These are phyloP conservation scores for Lagerstroemia speciosa DNA, from an alignment of 345 rosid species.

Conservation along the genomic window DNA sequence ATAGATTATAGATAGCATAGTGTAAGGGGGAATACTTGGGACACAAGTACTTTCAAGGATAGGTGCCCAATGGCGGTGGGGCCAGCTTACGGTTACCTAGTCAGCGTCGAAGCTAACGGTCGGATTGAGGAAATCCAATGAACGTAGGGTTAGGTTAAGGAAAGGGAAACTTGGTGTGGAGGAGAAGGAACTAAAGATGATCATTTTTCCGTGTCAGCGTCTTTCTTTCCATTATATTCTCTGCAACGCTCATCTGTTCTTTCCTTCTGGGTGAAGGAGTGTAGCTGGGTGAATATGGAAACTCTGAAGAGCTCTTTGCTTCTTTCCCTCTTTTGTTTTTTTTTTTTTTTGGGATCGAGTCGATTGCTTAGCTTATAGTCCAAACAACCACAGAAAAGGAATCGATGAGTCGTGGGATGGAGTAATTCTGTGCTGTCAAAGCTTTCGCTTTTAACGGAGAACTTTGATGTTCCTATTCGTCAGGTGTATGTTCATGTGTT, in stretches of 20 bases:
- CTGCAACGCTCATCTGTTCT: constrained; percentile 5
- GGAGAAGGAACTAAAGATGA: constrained; percentile 2
- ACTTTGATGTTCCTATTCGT: not conserved
- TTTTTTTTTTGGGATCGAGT: too few species aligned
- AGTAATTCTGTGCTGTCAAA: too few species aligned
- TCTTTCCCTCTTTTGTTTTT: too few species aligned
- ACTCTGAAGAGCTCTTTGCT: too few species aligned
- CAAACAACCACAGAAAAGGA: constrained; percentile 15
- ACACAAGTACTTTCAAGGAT: too few species aligned
- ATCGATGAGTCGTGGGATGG: not conserved
- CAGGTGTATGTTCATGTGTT: not conserved
- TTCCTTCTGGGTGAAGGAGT: constrained; percentile 40
- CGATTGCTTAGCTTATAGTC: constrained; percentile 54
- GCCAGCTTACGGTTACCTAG: constrained; percentile 22
- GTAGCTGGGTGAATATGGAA: constrained; percentile 4
- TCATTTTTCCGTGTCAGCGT: too few species aligned
- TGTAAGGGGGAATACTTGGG: too few species aligned
- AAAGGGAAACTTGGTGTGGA: constrained; percentile 29
- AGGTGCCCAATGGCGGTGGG: too few species aligned
- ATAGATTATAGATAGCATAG: too few species aligned
- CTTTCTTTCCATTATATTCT: too few species aligned
- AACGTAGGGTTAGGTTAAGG: constrained; percentile 35
- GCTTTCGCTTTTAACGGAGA: not conserved
- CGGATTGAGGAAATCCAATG: constrained; percentile 28
- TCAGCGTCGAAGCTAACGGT: constrained; percentile 46